These are phyloP conservation scores for Pythium utonaiense DNA, from an alignment of 352 stramenopile genomes.

Conservation along the genomic window DNA sequence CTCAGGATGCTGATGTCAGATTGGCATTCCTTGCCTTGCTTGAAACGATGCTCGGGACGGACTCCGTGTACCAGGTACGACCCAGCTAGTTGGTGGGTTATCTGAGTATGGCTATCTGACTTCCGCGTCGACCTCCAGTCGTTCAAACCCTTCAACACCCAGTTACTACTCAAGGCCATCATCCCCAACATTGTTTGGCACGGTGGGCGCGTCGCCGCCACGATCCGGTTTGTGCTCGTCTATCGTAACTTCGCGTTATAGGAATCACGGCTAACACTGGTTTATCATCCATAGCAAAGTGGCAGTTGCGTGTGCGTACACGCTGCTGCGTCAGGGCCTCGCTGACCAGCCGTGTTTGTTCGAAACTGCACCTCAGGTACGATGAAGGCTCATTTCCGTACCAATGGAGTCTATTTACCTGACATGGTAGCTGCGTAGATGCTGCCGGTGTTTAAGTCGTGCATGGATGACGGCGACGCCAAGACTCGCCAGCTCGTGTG, in stretches of 20 bases:
- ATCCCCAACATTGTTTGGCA: conserved; percentile 90
- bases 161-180: conserved; percentile 72
- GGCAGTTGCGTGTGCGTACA: conserved; percentile 83
- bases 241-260: background rate
- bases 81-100: background rate
- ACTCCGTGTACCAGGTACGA: conserved; percentile 50
- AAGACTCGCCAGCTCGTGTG: conserved; percentile 88
- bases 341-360: conserved; percentile 78
- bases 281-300: conserved; percentile 63
- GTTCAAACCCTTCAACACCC: conserved; percentile 56
- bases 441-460: conserved; percentile 86
- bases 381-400: background rate
- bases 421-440: conserved; percentile 50
- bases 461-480: conserved; percentile 84
- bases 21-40: conserved; percentile 81
- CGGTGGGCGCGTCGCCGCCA: conserved; percentile 80
- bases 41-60: conserved; percentile 72
- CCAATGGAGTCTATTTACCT: background rate
- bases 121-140: conserved; percentile 30
- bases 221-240: conserved; percentile 51
- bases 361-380: conserved; percentile 72
- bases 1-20: conserved; percentile 69
- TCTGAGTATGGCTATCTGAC: no score
- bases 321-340: conserved; percentile 69
- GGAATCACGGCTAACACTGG: no score